A percentile compares a stretch with the other conserved stretches of the same genome.
Evolutionary conservation across 805 yeast genomes (phyloP).

Genomic region (Zygoascus tannicola): DNA sequence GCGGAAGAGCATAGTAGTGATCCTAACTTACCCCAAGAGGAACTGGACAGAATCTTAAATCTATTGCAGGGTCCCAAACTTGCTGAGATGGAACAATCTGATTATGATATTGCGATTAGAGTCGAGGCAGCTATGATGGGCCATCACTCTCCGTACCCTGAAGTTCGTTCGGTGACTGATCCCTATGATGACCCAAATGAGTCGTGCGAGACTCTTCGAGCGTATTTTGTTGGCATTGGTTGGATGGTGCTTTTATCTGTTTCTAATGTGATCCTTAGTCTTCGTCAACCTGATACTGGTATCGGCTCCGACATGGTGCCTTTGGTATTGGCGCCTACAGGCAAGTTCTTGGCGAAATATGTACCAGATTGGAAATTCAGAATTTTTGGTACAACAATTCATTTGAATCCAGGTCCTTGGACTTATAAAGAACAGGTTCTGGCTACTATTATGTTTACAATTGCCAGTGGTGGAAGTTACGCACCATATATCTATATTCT

Average conservation of each 20-base stretch:
- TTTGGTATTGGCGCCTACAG: constrained; percentile 43
- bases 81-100: constrained; percentile 9
- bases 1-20: constrained; percentile 40
- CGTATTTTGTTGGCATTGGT: constrained; percentile 28
- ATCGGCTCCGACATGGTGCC: constrained; percentile 38
- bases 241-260: constrained; percentile 30
- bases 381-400: constrained; percentile 32
- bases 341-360: constrained; percentile 32
- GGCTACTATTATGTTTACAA: constrained; percentile 30
- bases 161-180: constrained; percentile 46
- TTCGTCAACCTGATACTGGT: constrained; percentile 43
- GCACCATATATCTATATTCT: constrained; percentile 14
- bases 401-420: constrained; percentile 55
- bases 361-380: constrained; percentile 41
- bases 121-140: constrained; percentile 35
- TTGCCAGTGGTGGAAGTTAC: constrained; percentile 9
- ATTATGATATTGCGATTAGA: constrained; percentile 22
- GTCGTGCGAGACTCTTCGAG: constrained; percentile 41
- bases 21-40: constrained; percentile 36
- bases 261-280: constrained; percentile 40
- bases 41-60: constrained; percentile 29
- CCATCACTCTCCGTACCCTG: constrained; percentile 46
- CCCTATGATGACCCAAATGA: constrained; percentile 39
- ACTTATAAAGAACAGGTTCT: constrained; percentile 55
- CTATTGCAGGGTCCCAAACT: constrained; percentile 12